Percentiles rank a stretch among this genome's conserved stretches.
These are phyloP conservation scores for Liquidambar formosana DNA, from an alignment of 164 flowering plant genomes.

Conservation along the genomic window DNA sequence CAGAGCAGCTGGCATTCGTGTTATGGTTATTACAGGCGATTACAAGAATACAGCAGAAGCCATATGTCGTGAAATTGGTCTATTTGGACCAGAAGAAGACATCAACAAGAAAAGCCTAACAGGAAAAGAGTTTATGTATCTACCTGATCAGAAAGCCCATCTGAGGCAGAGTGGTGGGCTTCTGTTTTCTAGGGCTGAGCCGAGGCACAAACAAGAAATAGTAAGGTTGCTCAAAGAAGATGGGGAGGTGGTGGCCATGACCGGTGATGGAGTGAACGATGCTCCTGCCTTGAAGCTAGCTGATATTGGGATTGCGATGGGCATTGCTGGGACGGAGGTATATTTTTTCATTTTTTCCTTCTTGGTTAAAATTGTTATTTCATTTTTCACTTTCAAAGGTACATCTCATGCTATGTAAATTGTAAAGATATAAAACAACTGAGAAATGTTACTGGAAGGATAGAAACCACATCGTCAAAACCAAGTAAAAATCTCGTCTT, in stretches of 20 bases:
- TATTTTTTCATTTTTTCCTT: background rate
- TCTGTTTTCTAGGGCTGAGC: slow-evolving; percentile 77
- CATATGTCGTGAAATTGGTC: slow-evolving; percentile 77
- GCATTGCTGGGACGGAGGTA: slow-evolving; percentile 97
- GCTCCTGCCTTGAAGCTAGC: slow-evolving; percentile 93
- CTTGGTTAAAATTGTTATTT: background rate
- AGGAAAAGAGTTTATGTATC: slow-evolving; percentile 64
- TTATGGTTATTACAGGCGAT: slow-evolving; percentile 68
- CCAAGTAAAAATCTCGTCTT: no score
- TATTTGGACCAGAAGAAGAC: slow-evolving; percentile 56
- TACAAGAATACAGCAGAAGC: slow-evolving; percentile 79
- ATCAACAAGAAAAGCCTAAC: slow-evolving; percentile 57
- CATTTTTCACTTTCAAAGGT: background rate
- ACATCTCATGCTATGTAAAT: background rate
- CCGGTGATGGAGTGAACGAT: slow-evolving; percentile 95
- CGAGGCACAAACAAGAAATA: slow-evolving; percentile 82
- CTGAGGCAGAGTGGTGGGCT: slow-evolving; percentile 53
- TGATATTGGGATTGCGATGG: slow-evolving; percentile 98
- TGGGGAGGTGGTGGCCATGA: slow-evolving; percentile 94
- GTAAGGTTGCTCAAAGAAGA: slow-evolving; percentile 83
- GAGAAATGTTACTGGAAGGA: background rate
- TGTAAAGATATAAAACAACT: background rate
- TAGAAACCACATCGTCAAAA: no score
- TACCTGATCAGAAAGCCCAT: slow-evolving; percentile 35
- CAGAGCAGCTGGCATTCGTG: slow-evolving; percentile 65